These are phyloP conservation scores for Nyssa sinensis DNA, from an alignment of 148 eudicot genomes.

Conservation along the genomic window DNA sequence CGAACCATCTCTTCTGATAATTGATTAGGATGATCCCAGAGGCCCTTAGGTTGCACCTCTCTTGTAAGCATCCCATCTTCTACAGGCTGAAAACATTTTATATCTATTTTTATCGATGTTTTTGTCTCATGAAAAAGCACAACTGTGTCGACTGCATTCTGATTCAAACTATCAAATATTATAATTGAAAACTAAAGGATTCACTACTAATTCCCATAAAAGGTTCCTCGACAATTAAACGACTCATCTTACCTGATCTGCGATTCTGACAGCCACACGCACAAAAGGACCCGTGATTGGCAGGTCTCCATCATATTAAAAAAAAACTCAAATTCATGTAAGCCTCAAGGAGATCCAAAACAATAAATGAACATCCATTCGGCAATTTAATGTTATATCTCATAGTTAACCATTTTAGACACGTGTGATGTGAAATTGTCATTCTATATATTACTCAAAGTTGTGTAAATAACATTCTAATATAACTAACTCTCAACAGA, in stretches of 20 bases:
- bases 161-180: not conserved
- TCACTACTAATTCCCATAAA: not conserved
- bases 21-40: constrained; percentile 18
- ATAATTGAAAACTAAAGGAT: not conserved
- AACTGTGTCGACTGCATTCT: not conserved
- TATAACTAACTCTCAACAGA: no score
- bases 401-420: not conserved
- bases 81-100: constrained; percentile 3
- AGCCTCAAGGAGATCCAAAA: not conserved
- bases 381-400: no score
- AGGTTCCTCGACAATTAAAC: not conserved
- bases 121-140: not conserved
- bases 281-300: no score
- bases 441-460: no score
- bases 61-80: constrained; percentile 8
- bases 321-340: not conserved
- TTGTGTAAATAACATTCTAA: no score
- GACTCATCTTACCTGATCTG: no score
- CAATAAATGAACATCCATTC: not conserved
- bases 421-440: no score
- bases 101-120: not conserved
- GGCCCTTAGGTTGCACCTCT: constrained; percentile 13
- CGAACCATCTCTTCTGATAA: constrained; percentile 23
- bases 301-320: no score
- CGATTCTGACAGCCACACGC: no score